Evolutionary conservation across 1,139 yeast genomes (phyloP).

Genomic region (Petasospora fabianii): DNA sequence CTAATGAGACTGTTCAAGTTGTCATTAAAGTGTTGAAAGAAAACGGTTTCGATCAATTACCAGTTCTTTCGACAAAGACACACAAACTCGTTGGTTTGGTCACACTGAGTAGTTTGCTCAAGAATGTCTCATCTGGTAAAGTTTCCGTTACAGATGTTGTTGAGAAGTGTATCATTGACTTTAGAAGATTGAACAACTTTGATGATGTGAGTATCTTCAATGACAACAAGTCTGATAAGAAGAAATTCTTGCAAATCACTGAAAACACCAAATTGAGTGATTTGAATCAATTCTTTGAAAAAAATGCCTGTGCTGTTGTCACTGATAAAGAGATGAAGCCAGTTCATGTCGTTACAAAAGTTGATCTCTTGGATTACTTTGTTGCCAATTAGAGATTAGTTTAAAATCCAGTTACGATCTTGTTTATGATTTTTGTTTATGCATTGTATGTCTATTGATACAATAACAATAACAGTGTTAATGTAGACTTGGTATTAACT

Average conservation of each 20-base stretch:
- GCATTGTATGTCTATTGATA: no score
- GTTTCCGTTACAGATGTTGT: constrained; percentile 61
- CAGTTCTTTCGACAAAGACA: constrained; percentile 52
- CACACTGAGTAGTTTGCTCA: constrained; percentile 71
- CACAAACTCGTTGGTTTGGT: constrained; percentile 69
- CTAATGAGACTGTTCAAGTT: constrained; percentile 56
- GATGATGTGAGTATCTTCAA: constrained; percentile 57
- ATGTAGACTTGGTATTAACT: no score
- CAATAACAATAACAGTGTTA: no score
- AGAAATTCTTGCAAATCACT: constrained; percentile 68
- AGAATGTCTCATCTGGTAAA: constrained; percentile 61
- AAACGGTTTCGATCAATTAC: constrained; percentile 84
- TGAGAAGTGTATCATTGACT: constrained; percentile 63
- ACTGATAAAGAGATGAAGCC: constrained; percentile 72
- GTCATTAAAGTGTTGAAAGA: constrained; percentile 70
- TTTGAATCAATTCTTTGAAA: constrained; percentile 78
- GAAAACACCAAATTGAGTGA: constrained; percentile 64
- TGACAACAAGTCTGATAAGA: constrained; percentile 60
- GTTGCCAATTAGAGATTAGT: constrained; percentile 18
- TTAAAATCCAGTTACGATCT: no score
- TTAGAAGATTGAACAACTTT: constrained; percentile 67
- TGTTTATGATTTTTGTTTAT: background rate
- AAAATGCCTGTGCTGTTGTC: constrained; percentile 80
- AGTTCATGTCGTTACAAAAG: constrained; percentile 83
- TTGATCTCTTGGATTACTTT: constrained; percentile 69